These are phyloP conservation scores for Ilyonectria mors-panacis DNA, from an alignment of 2,329 filamentous ascomycete genomes.

Conservation along the genomic window DNA sequence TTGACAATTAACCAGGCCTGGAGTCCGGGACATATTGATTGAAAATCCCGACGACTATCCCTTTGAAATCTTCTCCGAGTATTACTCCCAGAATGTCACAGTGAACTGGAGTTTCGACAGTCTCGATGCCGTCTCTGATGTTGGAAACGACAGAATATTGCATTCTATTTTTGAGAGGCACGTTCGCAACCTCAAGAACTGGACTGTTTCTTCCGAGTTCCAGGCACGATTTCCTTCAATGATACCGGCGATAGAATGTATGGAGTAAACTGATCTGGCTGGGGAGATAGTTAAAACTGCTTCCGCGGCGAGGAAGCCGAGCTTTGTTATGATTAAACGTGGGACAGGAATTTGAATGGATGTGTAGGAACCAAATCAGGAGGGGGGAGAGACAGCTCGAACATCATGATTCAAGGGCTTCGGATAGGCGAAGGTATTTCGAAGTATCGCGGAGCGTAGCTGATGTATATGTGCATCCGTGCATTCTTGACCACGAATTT, in stretches of 20 bases:
- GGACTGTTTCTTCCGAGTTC: neutral
- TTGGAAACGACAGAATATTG: neutral
- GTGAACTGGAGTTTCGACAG: constrained; percentile 8
- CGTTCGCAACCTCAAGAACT: constrained; percentile 9
- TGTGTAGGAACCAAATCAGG: too few relatives aligned
- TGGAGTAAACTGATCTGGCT: neutral
- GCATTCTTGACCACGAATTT: too few relatives aligned
- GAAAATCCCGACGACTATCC: neutral
- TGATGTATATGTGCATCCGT: too few relatives aligned
- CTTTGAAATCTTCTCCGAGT: neutral
- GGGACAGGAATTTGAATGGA: too few relatives aligned
- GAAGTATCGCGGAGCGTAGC: too few relatives aligned
- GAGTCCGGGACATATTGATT: constrained; percentile 6
- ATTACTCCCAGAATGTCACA: neutral
- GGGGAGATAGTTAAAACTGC: too few relatives aligned
- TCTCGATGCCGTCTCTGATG: constrained; percentile 8
- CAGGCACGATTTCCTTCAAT: neutral
- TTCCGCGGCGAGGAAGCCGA: too few relatives aligned
- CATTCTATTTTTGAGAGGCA: constrained; percentile 17
- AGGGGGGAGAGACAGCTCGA: too few relatives aligned
- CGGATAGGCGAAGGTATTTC: too few relatives aligned
- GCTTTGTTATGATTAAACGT: too few relatives aligned
- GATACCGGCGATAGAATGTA: neutral
- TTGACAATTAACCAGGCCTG: neutral
- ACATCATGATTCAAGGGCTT: too few relatives aligned